A percentile compares a stretch with the other conserved stretches of the same genome.
phyloP scores from a whole-genome alignment of 1,284 basidiomycete genomes.

The Pascua guehoae region DNA sequence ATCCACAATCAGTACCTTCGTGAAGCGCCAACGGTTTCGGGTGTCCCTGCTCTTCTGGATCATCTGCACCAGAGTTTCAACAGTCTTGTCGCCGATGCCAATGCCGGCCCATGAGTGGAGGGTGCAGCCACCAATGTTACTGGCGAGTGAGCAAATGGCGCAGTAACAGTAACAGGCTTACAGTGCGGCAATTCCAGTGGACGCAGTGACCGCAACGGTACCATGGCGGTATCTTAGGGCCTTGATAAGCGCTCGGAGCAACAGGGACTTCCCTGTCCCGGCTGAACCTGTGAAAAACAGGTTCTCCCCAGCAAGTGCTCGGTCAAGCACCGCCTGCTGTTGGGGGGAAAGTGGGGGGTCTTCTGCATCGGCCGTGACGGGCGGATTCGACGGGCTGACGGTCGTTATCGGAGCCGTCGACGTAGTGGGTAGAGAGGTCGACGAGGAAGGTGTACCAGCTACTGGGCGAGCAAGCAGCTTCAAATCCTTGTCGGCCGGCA shows the following conservation, averaged over 20 bases:
- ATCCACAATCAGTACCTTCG: conserved; percentile 63
- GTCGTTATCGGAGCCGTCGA: background rate
- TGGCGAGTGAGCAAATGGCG: conserved; percentile 5
- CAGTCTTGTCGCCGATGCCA: conserved; percentile 52
- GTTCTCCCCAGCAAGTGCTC: conserved; percentile 65
- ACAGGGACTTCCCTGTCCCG: conserved; percentile 89
- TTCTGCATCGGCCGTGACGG: background rate
- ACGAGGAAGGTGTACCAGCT: no score
- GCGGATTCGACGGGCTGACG: background rate
- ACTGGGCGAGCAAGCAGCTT: no score
- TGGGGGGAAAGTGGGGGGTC: conserved; percentile 45
- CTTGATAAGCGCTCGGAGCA: conserved; percentile 76
- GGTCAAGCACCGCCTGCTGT: conserved; percentile 68
- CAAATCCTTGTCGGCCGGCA: no score
- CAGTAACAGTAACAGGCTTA: conserved; percentile 15
- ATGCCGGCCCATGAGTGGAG: conserved; percentile 59
- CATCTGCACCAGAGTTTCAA: conserved; percentile 47
- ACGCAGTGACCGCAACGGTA: conserved; percentile 72
- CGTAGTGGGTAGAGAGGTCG: no score
- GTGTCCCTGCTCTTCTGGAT: conserved; percentile 49
- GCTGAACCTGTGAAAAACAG: conserved; percentile 97
- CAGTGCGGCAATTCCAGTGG: conserved; percentile 54
- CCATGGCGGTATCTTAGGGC: conserved; percentile 52
- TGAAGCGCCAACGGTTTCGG: conserved; percentile 55
- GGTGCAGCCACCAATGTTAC: conserved; percentile 62